Evolutionary conservation across 2,329 filamentous ascomycete species (phyloP).

Genomic region (Reticulascus tulasneorum): DNA sequence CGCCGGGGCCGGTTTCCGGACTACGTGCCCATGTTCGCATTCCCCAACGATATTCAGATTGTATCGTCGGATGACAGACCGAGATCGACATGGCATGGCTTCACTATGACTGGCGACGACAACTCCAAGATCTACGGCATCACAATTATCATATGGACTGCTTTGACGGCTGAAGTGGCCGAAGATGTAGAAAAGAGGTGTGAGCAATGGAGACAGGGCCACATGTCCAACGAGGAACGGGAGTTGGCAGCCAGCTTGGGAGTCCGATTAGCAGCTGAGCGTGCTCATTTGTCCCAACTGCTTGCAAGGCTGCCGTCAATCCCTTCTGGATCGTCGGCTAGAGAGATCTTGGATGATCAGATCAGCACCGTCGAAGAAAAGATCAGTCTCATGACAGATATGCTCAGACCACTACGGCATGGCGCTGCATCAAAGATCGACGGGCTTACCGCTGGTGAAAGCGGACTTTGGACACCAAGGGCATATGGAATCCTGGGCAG

Average conservation of each 20-base stretch:
- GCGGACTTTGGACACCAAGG: conserved; percentile 90
- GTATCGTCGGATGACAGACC: conserved; percentile 93
- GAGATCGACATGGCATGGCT: conserved; percentile 97
- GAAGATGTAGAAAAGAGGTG: conserved; percentile 80
- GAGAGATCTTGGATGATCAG: conserved; percentile 85
- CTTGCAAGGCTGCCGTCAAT: conserved; percentile 78
- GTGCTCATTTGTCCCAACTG: conserved; percentile 84
- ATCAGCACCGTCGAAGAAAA: conserved; percentile 97
- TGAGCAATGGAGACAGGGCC: conserved; percentile 77
- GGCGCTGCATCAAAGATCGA: conserved; percentile 97
- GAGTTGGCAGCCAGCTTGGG: conserved; percentile 90
- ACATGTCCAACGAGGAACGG: conserved; percentile 87
- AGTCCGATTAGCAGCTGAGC: conserved; percentile 78
- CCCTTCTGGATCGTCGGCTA: conserved; percentile 72
- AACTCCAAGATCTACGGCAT: conserved; percentile 90
- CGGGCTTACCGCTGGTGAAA: conserved; percentile 90
- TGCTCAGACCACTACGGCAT: conserved; percentile 86
- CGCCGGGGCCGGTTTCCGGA: conserved; percentile 86
- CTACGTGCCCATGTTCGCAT: conserved; percentile 98
- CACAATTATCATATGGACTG: conserved; percentile 88
- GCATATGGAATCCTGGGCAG: conserved; percentile 90
- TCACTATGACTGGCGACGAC: conserved; percentile 94
- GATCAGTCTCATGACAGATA: conserved; percentile 93
- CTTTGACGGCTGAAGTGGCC: conserved; percentile 74
- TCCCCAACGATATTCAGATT: conserved; percentile 96